Percentiles rank a stretch among this genome's conserved stretches.
Evolutionary conservation across 2,329 filamentous ascomycete species (phyloP).

Genomic region (Scedosporium apiospermum): DNA sequence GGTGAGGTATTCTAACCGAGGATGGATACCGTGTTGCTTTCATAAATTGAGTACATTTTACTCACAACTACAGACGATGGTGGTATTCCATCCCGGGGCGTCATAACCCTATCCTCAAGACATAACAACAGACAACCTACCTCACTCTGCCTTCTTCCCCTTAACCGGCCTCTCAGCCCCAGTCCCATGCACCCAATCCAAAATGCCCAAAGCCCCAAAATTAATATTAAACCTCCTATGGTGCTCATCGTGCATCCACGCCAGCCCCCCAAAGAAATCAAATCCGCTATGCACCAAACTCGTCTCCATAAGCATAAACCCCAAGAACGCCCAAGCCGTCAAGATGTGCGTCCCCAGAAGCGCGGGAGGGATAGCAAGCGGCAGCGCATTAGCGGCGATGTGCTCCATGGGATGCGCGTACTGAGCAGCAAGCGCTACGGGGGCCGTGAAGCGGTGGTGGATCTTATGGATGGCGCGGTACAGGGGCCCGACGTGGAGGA

Average conservation of each 20-base stretch:
- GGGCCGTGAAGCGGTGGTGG: constrained; percentile 47
- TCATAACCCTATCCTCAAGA: not conserved
- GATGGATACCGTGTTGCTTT: no score
- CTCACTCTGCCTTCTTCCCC: not conserved
- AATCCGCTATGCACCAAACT: constrained; percentile 47
- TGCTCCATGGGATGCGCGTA: constrained; percentile 50
- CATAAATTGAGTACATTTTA: no score
- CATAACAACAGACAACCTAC: not conserved
- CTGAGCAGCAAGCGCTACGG: constrained; percentile 44
- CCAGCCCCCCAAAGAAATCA: constrained; percentile 38
- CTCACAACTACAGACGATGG: no score
- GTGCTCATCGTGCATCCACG: constrained; percentile 44
- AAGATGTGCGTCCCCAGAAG: constrained; percentile 37
- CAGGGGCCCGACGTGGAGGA: constrained; percentile 37
- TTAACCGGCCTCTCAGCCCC: constrained; percentile 15
- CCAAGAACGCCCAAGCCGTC: constrained; percentile 42
- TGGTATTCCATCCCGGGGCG: no score
- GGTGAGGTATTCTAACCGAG: no score
- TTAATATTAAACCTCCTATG: constrained; percentile 47
- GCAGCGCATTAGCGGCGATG: constrained; percentile 41
- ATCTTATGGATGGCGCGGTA: constrained; percentile 44
- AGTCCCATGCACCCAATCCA: constrained; percentile 49
- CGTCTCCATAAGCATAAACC: constrained; percentile 39
- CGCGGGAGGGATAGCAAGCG: constrained; percentile 38
- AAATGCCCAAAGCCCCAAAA: constrained; percentile 39